phyloP scores from a whole-genome alignment of 1,139 yeast species.

The Blastobotrys ciferrii region DNA sequence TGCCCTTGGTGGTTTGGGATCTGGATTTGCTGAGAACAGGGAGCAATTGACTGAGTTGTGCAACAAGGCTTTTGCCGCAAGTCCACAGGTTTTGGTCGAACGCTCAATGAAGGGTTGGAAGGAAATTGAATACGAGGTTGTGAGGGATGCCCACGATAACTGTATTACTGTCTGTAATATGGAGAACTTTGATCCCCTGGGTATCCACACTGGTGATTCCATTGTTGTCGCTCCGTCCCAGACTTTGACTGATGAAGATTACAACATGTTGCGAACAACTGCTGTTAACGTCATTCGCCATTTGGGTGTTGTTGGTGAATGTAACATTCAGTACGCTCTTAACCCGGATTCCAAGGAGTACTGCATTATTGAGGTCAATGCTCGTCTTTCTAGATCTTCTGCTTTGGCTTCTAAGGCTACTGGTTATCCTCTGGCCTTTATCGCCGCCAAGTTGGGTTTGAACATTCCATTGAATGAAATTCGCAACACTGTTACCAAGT shows the following conservation, averaged over 20 bases:
- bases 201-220: slow-evolving; percentile 98
- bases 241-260: slow-evolving; percentile 93
- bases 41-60: slow-evolving; percentile 79
- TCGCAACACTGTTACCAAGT: slow-evolving; percentile 94
- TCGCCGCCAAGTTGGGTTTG: slow-evolving; percentile 95
- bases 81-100: slow-evolving; percentile 95
- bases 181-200: slow-evolving; percentile 98
- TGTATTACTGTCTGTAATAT: slow-evolving; percentile 98
- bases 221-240: slow-evolving; percentile 99
- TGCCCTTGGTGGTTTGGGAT: slow-evolving; percentile 97
- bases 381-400: slow-evolving; percentile 94
- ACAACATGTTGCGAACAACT: slow-evolving; percentile 95
- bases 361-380: slow-evolving; percentile 96
- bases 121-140: slow-evolving; percentile 98
- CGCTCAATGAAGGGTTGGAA: slow-evolving; percentile 99
- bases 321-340: slow-evolving; percentile 96
- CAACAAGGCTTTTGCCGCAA: slow-evolving; percentile 88
- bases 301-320: slow-evolving; percentile 97
- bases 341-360: slow-evolving; percentile 94
- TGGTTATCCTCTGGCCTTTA: slow-evolving; percentile 96
- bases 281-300: slow-evolving; percentile 97
- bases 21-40: slow-evolving; percentile 95
- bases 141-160: slow-evolving; percentile 94
- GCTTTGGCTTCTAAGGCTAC: slow-evolving; percentile 98
- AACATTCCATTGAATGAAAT: slow-evolving; percentile 93